Base-by-base conservation (phyloP, 176 grass and related monocot genomes). In the Metroxylon sagu region DNA sequence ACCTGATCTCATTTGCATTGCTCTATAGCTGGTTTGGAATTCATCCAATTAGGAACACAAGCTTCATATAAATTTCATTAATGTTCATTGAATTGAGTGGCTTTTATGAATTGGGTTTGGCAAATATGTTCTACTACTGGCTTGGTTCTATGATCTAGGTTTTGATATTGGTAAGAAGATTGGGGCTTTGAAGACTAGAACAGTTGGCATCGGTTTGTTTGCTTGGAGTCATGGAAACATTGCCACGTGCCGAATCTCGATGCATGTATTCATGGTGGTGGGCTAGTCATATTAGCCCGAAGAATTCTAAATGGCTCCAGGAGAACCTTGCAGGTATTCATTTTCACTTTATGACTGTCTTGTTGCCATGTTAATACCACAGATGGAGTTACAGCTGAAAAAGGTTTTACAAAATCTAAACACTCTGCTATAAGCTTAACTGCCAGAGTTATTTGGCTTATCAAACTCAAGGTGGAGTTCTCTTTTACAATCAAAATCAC, bases 231-330 rank as follows among this genome's bases (percentile, higher is more conserved):
- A 89, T 89, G 85, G 80, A 26, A 39, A 15, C 49, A 12, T n/a
- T 28, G 1, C 61, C 54, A 57, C 76, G 14, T 57, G 18, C 51
- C 17, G 75, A 79, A 43, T 43, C 35, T 6, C 12, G 35, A 10
- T 43, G 35, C 35, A 2, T 43, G 35, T 43, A 43, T 59, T 85
- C 86, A 66, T 85, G 78, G 83, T 79, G 54, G 76, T 85, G 86
- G 85, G 83, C 84, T 66, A 90, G 83, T 74, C 86, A 95, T 81
- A 84, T 90, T 68, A 91, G 82, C 58, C 87, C 92, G 43, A 84
- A 85, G 67, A 86, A 97, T 72, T 97, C 92, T 26, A 91, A 88
- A 86, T 97, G 92, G 92, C 92, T 97, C 39, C 78, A 87, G 66
- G 85, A 81, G 69, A 88, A 87, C 69, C 81, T 97, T 29, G 84